Conservation (phyloP, 192 early-diverging fungal species). For the Backusella mclennaniae region DNA sequence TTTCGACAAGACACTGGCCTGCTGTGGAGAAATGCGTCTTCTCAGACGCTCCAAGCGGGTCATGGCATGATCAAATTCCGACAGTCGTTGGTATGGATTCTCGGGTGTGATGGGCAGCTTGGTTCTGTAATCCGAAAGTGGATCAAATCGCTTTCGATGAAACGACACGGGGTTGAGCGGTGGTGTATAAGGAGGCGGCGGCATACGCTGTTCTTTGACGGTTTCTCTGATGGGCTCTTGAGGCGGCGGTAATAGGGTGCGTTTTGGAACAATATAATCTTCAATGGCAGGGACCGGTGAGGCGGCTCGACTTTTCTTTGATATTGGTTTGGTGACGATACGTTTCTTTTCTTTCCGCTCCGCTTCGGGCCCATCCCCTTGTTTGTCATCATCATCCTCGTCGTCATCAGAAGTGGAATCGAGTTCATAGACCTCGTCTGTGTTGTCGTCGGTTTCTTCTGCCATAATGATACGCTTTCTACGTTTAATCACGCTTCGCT, state of each 20-base stretch:
- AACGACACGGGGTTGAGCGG: background rate
- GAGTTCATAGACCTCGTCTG: constrained; percentile 14
- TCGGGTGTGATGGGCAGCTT: background rate
- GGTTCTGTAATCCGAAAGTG: constrained; percentile 17
- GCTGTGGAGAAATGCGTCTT: background rate
- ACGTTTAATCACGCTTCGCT: constrained; percentile 72
- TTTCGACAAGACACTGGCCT: background rate
- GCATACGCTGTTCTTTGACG: background rate
- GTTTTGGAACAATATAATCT: constrained; percentile 46
- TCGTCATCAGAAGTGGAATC: constrained; percentile 1
- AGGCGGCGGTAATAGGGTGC: constrained; percentile 3
- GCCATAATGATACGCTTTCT: constrained; percentile 57
- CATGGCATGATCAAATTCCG: constrained; percentile 14
- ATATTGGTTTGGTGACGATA: background rate
- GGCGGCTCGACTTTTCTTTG: background rate
- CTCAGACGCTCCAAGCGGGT: constrained; percentile 10
- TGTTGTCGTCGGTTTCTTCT: background rate
- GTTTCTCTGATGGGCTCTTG: background rate
- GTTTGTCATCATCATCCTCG: background rate
- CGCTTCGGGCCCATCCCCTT: background rate
- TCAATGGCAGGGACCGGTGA: constrained; percentile 47
- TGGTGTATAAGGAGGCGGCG: background rate
- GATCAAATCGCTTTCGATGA: constrained; percentile 10
- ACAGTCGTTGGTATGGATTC: background rate
- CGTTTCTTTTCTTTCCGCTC: background rate